Percentiles rank a stretch among this genome's conserved stretches.
phyloP scores from a whole-genome alignment of 2,329 filamentous ascomycete genomes.

The Mycocentrospora acerina region DNA sequence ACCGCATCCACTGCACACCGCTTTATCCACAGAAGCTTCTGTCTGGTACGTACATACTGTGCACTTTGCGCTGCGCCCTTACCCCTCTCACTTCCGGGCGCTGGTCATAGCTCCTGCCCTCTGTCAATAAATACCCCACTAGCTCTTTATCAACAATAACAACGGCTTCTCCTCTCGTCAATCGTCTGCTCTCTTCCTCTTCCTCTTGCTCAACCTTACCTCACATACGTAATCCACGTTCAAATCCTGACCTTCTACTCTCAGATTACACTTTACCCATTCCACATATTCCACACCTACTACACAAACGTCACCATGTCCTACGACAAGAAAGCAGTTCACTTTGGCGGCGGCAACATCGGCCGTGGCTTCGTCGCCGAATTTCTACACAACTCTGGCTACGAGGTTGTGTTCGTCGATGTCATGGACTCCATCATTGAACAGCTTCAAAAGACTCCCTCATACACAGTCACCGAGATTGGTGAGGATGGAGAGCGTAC shows the following conservation, averaged over 20 bases:
- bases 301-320: slow-evolving; percentile 28
- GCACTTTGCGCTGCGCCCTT: slow-evolving; percentile 9
- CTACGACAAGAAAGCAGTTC: slow-evolving; percentile 52
- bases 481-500: slow-evolving; percentile 77
- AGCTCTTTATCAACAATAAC: slow-evolving; percentile 10
- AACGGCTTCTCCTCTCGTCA: slow-evolving; percentile 3
- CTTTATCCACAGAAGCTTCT: slow-evolving; percentile 19
- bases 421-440: slow-evolving; percentile 84
- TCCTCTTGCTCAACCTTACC: slow-evolving; percentile 1
- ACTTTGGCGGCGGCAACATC: slow-evolving; percentile 58
- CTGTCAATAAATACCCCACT: slow-evolving; percentile 28
- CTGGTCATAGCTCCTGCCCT: slow-evolving; percentile 21
- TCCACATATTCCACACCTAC: slow-evolving; percentile 5
- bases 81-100: slow-evolving; percentile 5
- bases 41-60: slow-evolving; percentile 17
- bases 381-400: slow-evolving; percentile 92
- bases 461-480: slow-evolving; percentile 92
- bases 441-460: slow-evolving; percentile 70
- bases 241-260: slow-evolving; percentile 1
- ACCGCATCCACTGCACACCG: slow-evolving; percentile 26
- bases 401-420: slow-evolving; percentile 95
- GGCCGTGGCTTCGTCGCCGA: slow-evolving; percentile 51
- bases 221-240: slow-evolving; percentile 18
- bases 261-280: slow-evolving; percentile 1
- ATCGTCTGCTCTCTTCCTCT: background rate